Conservation (phyloP, 2,329 filamentous ascomycete species). For the Alternaria ventricosa region DNA sequence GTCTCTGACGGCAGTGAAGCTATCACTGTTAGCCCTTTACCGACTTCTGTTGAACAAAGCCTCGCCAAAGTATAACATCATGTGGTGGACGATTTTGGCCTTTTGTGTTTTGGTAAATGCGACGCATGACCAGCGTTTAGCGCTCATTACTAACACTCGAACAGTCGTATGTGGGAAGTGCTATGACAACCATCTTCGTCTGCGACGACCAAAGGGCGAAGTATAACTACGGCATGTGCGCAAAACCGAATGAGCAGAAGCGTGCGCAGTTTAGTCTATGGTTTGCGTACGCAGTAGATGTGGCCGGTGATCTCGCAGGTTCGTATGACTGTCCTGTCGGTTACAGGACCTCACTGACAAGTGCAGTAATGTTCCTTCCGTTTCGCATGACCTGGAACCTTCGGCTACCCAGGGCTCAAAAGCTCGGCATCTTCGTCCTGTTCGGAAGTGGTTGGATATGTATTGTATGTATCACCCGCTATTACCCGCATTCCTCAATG, state of each 20-base stretch:
- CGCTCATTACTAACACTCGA: neutral
- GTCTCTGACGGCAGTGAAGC: conserved; percentile 7
- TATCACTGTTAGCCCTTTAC: conserved; percentile 44
- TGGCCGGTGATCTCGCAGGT: conserved; percentile 45
- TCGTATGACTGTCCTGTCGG: neutral
- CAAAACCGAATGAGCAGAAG: conserved; percentile 14
- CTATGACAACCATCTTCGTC: conserved; percentile 45
- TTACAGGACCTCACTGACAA: neutral
- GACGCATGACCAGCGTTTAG: neutral
- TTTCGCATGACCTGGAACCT: conserved; percentile 48
- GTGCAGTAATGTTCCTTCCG: conserved; percentile 46
- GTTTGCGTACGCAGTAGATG: conserved; percentile 43
- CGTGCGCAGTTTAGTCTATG: conserved; percentile 36
- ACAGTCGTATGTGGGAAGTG: conserved; percentile 47
- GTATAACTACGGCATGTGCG: conserved; percentile 41
- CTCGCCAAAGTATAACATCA: conserved; percentile 29
- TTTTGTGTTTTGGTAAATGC: conserved; percentile 25
- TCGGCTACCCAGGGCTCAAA: conserved; percentile 40
- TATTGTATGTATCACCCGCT: neutral
- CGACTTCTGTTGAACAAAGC: conserved; percentile 37
- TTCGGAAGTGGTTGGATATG: conserved; percentile 19
- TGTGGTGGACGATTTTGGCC: conserved; percentile 45
- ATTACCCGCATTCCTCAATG: too few relatives aligned
- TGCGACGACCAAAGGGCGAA: conserved; percentile 48
- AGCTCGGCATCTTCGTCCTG: conserved; percentile 38